Conservation (phyloP, 1,284 basidiomycete genomes). For the Athelia sp. region DNA sequence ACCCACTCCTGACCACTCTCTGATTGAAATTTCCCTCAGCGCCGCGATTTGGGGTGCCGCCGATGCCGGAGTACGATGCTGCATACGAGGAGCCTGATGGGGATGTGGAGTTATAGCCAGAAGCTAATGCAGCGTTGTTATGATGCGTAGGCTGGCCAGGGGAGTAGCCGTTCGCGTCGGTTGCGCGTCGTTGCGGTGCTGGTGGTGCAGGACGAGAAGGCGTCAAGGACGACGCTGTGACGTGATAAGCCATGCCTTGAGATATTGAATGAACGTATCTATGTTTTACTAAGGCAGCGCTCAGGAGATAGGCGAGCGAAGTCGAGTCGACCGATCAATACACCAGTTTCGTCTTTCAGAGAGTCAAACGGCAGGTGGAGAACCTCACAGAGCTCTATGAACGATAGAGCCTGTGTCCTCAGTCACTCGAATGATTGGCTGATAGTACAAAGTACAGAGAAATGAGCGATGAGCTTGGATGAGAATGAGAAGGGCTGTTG, state of each 20-base stretch:
- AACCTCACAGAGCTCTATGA: no score
- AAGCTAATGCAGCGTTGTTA: constrained; percentile 37
- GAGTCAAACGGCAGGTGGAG: no score
- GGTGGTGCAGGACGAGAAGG: constrained; percentile 63
- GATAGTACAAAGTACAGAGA: no score
- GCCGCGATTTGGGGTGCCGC: constrained; percentile 66
- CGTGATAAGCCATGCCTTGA: constrained; percentile 6
- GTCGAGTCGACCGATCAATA: neutral
- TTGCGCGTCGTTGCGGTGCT: constrained; percentile 47
- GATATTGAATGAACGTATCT: neutral
- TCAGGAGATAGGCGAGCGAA: no score
- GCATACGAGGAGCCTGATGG: constrained; percentile 56
- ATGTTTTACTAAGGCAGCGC: neutral
- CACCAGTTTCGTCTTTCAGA: no score
- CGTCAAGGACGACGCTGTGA: constrained; percentile 35
- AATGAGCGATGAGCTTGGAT: no score
- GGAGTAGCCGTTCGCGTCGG: constrained; percentile 25
- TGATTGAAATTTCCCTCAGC: constrained; percentile 33
- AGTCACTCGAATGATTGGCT: no score
- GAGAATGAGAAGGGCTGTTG: no score
- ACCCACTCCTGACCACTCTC: constrained; percentile 60
- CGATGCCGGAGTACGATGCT: constrained; percentile 65
- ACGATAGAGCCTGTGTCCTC: no score
- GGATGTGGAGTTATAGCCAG: constrained; percentile 48
- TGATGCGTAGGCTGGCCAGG: constrained; percentile 26